A percentile compares a stretch with the other conserved stretches of the same genome.
These are phyloP conservation scores for Clitopilus hobsonii DNA, from an alignment of 768 basidiomycete species.

Conservation along the genomic window DNA sequence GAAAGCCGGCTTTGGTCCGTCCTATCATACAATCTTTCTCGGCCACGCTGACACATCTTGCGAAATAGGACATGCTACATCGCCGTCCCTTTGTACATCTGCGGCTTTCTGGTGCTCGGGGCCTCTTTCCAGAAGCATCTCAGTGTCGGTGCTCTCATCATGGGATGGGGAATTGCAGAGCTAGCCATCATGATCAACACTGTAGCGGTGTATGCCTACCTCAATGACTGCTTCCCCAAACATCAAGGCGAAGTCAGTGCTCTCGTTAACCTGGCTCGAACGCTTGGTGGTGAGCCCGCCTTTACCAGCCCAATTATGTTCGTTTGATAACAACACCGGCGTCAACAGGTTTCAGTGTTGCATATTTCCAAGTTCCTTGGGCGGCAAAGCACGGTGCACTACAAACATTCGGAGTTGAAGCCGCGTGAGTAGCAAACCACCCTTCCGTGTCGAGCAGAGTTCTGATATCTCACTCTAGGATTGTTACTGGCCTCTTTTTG, in stretches of 20 bases:
- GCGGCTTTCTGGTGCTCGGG: conserved; percentile 57
- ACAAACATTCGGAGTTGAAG: conserved; percentile 59
- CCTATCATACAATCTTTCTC: background rate
- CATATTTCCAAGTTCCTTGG: conserved; percentile 67
- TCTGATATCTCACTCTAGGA: conserved; percentile 19
- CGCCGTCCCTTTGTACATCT: conserved; percentile 55
- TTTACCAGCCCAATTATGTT: background rate
- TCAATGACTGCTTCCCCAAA: conserved; percentile 21
- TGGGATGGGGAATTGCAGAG: conserved; percentile 66
- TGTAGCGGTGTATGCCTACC: conserved; percentile 51
- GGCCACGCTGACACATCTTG: background rate
- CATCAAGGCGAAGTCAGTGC: conserved; percentile 60
- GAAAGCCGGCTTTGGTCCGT: conserved; percentile 57
- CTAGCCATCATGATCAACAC: conserved; percentile 56
- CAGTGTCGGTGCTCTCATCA: conserved; percentile 46
- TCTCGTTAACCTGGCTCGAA: conserved; percentile 52
- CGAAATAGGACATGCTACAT: conserved; percentile 52
- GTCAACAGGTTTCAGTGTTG: conserved; percentile 48
- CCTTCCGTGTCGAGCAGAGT: background rate
- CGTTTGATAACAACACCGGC: background rate
- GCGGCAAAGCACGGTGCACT: conserved; percentile 54
- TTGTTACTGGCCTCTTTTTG: conserved; percentile 47
- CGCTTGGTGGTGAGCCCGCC: conserved; percentile 37
- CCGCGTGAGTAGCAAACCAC: conserved; percentile 45
- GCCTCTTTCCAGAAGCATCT: conserved; percentile 49